phyloP scores from a whole-genome alignment of 805 yeast species.

The Kodamaea lidongshanica region DNA sequence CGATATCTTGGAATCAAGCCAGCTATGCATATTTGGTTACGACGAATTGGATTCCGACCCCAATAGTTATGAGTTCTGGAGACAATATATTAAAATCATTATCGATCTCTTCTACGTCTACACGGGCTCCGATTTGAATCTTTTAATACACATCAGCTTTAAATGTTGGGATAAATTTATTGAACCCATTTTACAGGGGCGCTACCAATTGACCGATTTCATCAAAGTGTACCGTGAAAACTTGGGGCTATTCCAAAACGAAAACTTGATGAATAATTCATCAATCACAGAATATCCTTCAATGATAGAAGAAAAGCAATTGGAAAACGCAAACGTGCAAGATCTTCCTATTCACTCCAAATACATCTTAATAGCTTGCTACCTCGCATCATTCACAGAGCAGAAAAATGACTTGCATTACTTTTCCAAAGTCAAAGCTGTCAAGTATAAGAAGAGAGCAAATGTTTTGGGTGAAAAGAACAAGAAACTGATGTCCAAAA shows the following conservation, averaged over 20 bases:
- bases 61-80: conserved; percentile 28
- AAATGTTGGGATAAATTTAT: conserved; percentile 32
- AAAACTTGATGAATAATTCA: conserved; percentile 27
- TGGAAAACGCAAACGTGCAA: conserved; percentile 18
- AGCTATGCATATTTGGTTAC: conserved; percentile 19
- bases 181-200: conserved; percentile 20
- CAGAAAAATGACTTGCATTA: conserved; percentile 61
- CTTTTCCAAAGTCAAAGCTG: conserved; percentile 53
- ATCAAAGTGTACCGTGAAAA: conserved; percentile 30
- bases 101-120: conserved; percentile 41
- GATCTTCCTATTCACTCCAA: conserved; percentile 60
- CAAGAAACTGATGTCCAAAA: conserved; percentile 24
- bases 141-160: conserved; percentile 26
- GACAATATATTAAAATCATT: conserved; percentile 38
- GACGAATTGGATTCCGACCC: conserved; percentile 11
- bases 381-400: conserved; percentile 72
- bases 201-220: conserved; percentile 22
- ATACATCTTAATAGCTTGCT: conserved; percentile 73
- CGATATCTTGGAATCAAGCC: conserved; percentile 30
- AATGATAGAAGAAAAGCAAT: conserved; percentile 15
- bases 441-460: conserved; percentile 35
- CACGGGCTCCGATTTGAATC: conserved; percentile 38
- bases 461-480: conserved; percentile 9
- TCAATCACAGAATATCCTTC: conserved; percentile 22
- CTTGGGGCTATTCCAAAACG: conserved; percentile 22